phyloP scores from a whole-genome alignment of 805 yeast genomes.

The Pichia nakasei region DNA sequence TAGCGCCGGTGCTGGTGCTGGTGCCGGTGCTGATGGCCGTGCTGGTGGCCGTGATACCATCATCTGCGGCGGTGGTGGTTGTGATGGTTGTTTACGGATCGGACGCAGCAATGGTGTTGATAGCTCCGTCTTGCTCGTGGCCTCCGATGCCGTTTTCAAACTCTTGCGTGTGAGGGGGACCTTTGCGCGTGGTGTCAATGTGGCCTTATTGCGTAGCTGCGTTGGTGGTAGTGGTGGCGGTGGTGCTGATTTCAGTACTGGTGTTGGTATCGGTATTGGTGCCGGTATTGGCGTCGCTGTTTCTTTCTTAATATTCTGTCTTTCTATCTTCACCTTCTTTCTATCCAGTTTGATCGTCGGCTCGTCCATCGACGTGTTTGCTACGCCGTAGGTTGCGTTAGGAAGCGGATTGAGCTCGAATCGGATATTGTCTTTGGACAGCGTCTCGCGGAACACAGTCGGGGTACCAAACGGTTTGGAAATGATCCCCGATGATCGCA shows the following conservation, averaged over 20 bases:
- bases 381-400: constrained; percentile 8
- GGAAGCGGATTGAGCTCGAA: constrained; percentile 16
- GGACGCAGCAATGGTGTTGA: background rate
- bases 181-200: too few relatives aligned
- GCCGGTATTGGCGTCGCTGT: too few relatives aligned
- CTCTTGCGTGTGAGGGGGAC: constrained; percentile 22
- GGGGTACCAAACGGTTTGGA: background rate
- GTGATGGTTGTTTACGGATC: too few relatives aligned
- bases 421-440: background rate
- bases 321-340: background rate
- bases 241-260: too few relatives aligned
- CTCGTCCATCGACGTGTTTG: constrained; percentile 14
- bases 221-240: too few relatives aligned
- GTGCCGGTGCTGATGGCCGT: too few relatives aligned
- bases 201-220: too few relatives aligned
- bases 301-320: background rate
- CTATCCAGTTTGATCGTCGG: constrained; percentile 24
- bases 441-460: constrained; percentile 17
- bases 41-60: too few relatives aligned
- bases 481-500: background rate
- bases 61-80: too few relatives aligned
- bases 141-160: constrained; percentile 9
- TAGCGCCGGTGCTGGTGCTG: too few relatives aligned
- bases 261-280: too few relatives aligned
- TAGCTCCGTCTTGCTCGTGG: too few relatives aligned